Base-by-base conservation (phyloP, 2,329 filamentous ascomycete species). In the Monilinia aucupariae region DNA sequence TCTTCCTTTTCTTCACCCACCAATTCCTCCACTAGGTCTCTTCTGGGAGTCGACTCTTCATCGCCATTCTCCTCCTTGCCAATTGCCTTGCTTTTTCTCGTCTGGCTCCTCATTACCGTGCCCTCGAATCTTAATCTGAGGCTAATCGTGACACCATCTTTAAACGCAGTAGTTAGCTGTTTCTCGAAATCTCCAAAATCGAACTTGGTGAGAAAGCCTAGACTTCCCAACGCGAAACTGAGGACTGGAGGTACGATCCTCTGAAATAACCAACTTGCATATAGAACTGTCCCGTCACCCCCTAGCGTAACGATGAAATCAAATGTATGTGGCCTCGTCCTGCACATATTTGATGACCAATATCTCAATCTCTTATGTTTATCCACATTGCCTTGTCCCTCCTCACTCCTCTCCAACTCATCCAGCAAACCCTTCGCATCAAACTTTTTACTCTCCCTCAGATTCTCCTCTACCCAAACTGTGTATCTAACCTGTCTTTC, bases 221-320 rank as follows among this genome's bases (percentile, higher is more conserved):
- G 80, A 30, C 92, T 96, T 10, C 94, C 94, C 12, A 97, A 79
- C 0, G 92, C 85, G 75, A 99, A 97, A 65, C 91, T 93, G 66
- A 99, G 79, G 0, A 97, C 91, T 0, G 94, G 94, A 7, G 94
- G 94, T 0, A 97, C 93, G 53, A 97, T 89, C 49, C 90, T 86
- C 77, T 99, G 94, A 74, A 99, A 99, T 1, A 99, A 81, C 92
- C 93, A 97, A 72, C 91, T 96, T 4, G 93, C 90, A 73, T 96
- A 97, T 13, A 99, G 80, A 8, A 99, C 93, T 0, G 94, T 99
- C n/a, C 94, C 94, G 73, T 99, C 94, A 15, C 94, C 94, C 55
- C 92, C 92, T 3, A 96, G 82, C 0, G 93, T 96, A 53, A 99
- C 85, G 59, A 96, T 87, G 72, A 99, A 96, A 76, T 99, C 94